phyloP scores from a whole-genome alignment of 2,329 filamentous ascomycete genomes.

The Elsinoe arachidis region DNA sequence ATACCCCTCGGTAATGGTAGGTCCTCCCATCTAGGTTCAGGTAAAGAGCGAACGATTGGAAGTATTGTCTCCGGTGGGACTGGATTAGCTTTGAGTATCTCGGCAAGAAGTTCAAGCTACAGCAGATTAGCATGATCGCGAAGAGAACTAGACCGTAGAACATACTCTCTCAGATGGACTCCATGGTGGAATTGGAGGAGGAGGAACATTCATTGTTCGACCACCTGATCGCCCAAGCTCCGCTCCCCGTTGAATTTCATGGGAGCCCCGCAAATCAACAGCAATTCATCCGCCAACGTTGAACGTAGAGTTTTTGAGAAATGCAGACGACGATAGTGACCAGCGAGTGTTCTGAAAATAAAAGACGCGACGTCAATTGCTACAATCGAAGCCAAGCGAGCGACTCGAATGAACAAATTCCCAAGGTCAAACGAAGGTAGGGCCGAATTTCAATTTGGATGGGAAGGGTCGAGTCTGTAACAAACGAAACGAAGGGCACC shows the following conservation, averaged over 20 bases:
- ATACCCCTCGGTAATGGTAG: slow-evolving; percentile 43
- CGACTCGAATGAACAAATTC: slow-evolving; percentile 2
- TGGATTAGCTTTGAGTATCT: slow-evolving; percentile 42
- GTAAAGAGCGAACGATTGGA: slow-evolving; percentile 35
- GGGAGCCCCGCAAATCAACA: slow-evolving; percentile 5
- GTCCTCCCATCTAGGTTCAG: slow-evolving; percentile 41
- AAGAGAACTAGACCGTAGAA: neutral
- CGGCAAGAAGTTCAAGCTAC: slow-evolving; percentile 39
- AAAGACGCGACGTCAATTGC: neutral
- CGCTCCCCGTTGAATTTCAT: neutral
- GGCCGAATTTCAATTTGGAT: neutral
- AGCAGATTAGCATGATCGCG: slow-evolving; percentile 10
- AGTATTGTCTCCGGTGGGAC: slow-evolving; percentile 37
- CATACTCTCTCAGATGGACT: slow-evolving; percentile 12
- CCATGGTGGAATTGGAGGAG: slow-evolving; percentile 11
- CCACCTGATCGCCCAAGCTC: neutral
- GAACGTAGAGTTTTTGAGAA: neutral
- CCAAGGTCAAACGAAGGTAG: slow-evolving; percentile 3
- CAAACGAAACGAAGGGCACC: neutral
- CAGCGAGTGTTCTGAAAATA: neutral
- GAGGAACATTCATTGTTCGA: slow-evolving; percentile 14
- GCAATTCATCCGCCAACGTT: slow-evolving; percentile 2
- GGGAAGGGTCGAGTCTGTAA: neutral
- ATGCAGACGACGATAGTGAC: neutral
- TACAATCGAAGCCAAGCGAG: neutral